Percentiles rank a stretch among this genome's conserved stretches.
phyloP scores from a whole-genome alignment of 805 yeast genomes.

The Kregervanrija fluxuum region DNA sequence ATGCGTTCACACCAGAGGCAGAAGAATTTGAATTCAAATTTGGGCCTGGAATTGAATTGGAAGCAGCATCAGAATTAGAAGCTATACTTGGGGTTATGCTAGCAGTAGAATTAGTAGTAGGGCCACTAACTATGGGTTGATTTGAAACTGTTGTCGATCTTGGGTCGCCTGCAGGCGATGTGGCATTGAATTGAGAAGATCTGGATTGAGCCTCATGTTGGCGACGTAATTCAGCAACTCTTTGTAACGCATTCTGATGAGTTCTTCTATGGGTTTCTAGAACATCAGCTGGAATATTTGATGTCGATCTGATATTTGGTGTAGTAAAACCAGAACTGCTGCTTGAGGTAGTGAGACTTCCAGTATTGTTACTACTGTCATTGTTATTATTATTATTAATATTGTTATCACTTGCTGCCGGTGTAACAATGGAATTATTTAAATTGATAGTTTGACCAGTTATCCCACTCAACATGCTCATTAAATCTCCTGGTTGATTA shows the following conservation, averaged over 20 bases:
- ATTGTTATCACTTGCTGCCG: background rate
- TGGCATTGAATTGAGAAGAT: background rate
- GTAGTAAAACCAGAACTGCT: background rate
- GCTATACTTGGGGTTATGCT: background rate
- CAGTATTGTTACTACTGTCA: background rate
- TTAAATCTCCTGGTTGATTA: conserved; percentile 5
- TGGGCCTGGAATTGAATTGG: background rate
- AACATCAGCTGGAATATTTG: background rate
- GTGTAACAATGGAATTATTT: background rate
- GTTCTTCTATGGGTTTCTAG: conserved; percentile 5
- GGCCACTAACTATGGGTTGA: too few relatives aligned
- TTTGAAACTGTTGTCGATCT: background rate
- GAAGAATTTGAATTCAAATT: background rate
- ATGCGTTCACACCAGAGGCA: too few relatives aligned
- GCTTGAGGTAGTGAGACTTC: background rate
- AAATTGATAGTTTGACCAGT: conserved; percentile 2
- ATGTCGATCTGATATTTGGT: background rate
- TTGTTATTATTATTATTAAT: background rate
- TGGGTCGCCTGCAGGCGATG: background rate
- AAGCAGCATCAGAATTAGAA: background rate
- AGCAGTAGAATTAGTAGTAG: background rate
- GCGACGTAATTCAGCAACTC: conserved; percentile 4
- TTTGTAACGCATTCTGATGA: conserved; percentile 4
- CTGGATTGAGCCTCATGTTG: background rate
- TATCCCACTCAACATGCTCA: conserved; percentile 3